Conservation (phyloP, 148 eudicot species). For the Arbutus unedo region DNA sequence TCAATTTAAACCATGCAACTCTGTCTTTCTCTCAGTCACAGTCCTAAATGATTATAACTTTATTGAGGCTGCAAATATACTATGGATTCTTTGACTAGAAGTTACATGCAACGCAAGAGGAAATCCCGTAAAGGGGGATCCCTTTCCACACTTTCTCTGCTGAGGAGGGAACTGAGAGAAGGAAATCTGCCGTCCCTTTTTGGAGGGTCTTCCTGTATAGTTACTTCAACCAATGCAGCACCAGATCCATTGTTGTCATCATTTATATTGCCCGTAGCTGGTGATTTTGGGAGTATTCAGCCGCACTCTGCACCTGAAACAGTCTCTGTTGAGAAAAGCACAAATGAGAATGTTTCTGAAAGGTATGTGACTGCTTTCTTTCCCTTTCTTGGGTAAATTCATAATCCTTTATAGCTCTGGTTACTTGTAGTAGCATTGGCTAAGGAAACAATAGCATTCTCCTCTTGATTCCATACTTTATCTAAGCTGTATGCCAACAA, state of each 20-base stretch:
- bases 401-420: background rate
- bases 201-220: conserved; percentile 65
- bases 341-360: conserved; percentile 42
- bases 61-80: background rate
- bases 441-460: background rate
- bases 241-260: conserved; percentile 96
- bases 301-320: conserved; percentile 54
- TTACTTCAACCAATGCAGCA: conserved; percentile 56
- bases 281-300: conserved; percentile 55
- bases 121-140: conserved; percentile 71
- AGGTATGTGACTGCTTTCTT: conserved; percentile 44
- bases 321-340: conserved; percentile 43
- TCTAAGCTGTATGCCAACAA: background rate
- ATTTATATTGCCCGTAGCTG: conserved; percentile 84
- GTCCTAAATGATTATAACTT: background rate
- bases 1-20: background rate
- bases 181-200: conserved; percentile 77
- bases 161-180: conserved; percentile 87
- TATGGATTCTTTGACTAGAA: conserved; percentile 72
- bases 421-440: background rate
- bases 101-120: conserved; percentile 90
- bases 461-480: background rate
- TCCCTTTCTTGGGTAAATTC: conserved; percentile 9
- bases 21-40: background rate
- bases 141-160: conserved; percentile 69